Base-by-base conservation (phyloP, 2,329 filamentous ascomycete species). In the Nemania serpens region DNA sequence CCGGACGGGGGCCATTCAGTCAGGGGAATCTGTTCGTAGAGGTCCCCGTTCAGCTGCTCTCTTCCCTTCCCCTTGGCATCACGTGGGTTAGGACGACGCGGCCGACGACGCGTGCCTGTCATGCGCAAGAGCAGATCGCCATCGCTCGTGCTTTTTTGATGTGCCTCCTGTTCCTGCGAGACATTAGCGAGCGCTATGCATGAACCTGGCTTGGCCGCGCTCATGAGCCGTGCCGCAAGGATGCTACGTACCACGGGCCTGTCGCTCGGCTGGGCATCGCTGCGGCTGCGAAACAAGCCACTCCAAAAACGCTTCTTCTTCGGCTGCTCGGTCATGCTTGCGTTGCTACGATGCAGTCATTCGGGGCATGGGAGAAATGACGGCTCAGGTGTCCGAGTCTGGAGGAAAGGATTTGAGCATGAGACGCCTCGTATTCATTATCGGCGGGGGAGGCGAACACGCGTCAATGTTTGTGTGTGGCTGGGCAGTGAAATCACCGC, bases 1-100 rank as follows among this genome's bases (percentile, higher is more conserved):
- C 81, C 82, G 11, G 76, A 74, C 0, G 86, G 86, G 17, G 86
- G 86, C 86, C 86, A 88, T 68, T 80, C 75, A 2, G 79, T 81
- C 59, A 84, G 72, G 5, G 80, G 77, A 7, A 73, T 68, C 9
- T 66, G 58, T 22, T 76, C 75, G 63, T 70, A 67, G 55, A 54
- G 51, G 54, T 68, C 62, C 41, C 74, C 70, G 47, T 74, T 72
- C 17, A 68, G 50, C 46, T 74, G 67, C 45, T 77, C 76, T 34
- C 70, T 73, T 15, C 74, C 76, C 59, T 80, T 79, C 18, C 77
- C 77, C 64, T 79, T 80, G 60, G 69, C 56, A 62, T 72, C 62
- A 67, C 70, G 57, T 61, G 70, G 73, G 56, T 78, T 76, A 6
- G 78, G 74, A 55, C 77, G 77, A 55, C 78, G 76, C 29, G 76